These are phyloP conservation scores for Paraphoma sp. DNA, from an alignment of 2,329 filamentous ascomycete species.

Conservation along the genomic window DNA sequence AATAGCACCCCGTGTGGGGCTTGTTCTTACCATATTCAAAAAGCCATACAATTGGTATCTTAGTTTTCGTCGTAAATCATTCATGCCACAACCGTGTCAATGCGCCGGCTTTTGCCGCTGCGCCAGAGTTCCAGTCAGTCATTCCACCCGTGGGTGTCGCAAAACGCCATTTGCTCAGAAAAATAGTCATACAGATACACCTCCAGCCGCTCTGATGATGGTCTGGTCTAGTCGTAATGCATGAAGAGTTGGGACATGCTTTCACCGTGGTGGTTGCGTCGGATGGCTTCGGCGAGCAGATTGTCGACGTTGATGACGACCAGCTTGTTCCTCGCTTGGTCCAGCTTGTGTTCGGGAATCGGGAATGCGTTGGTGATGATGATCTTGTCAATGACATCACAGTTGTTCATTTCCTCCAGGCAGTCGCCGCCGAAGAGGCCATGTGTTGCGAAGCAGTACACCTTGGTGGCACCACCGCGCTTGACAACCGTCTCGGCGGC, in stretches of 20 bases:
- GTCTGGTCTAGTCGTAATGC: constrained; percentile 45
- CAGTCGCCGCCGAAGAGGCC: constrained; percentile 91
- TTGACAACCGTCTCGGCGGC: constrained; percentile 97
- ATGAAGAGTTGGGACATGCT: constrained; percentile 66
- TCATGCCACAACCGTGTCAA: neutral
- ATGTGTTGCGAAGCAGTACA: constrained; percentile 97
- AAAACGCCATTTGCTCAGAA: neutral
- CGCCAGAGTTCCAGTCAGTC: neutral
- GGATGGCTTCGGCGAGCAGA: constrained; percentile 88
- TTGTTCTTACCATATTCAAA: neutral
- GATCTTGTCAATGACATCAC: constrained; percentile 91
- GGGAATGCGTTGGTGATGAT: constrained; percentile 98
- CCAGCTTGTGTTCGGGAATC: constrained; percentile 76
- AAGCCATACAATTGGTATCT: neutral
- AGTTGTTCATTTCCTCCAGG: constrained; percentile 86
- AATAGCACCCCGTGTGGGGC: neutral
- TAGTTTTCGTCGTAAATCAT: neutral
- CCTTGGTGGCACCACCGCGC: constrained; percentile 86
- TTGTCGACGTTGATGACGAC: constrained; percentile 88
- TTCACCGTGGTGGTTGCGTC: constrained; percentile 96
- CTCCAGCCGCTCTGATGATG: neutral
- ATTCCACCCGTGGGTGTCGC: neutral
- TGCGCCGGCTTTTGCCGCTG: neutral
- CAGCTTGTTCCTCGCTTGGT: constrained; percentile 75
- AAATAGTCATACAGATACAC: neutral